Evolutionary conservation across 192 early-diverging fungal species (phyloP).

Genomic region (Coemansia asiatica): DNA sequence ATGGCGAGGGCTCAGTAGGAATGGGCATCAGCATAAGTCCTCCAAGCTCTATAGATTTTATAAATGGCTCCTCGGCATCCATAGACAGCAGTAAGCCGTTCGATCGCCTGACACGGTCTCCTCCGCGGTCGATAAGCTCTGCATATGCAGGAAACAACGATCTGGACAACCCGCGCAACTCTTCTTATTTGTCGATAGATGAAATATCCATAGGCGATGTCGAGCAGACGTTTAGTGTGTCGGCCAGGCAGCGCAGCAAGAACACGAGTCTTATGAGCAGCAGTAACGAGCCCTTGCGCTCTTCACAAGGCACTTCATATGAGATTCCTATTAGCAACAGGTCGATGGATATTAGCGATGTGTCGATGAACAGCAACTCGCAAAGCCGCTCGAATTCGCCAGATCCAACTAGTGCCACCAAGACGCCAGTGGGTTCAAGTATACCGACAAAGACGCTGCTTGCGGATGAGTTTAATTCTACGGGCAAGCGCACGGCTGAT

Average conservation of each 20-base stretch:
- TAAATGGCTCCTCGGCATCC: slow-evolving; percentile 17
- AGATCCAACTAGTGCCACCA: slow-evolving; percentile 8
- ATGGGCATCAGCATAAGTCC: slow-evolving; percentile 17
- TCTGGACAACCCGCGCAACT: slow-evolving; percentile 18
- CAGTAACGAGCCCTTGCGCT: background rate
- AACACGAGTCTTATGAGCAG: slow-evolving; percentile 4
- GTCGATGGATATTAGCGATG: slow-evolving; percentile 46
- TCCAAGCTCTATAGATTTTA: slow-evolving; percentile 25
- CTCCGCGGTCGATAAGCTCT: slow-evolving; percentile 17
- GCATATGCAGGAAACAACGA: slow-evolving; percentile 16
- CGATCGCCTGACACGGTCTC: slow-evolving; percentile 16
- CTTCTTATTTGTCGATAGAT: slow-evolving; percentile 29
- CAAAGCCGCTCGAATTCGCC: slow-evolving; percentile 40
- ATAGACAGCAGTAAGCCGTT: slow-evolving; percentile 11
- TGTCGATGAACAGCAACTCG: slow-evolving; percentile 47
- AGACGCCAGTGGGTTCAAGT: slow-evolving; percentile 1
- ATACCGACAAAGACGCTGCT: background rate
- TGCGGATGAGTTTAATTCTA: slow-evolving; percentile 5
- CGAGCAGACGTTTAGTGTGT: slow-evolving; percentile 33
- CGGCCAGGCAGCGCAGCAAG: slow-evolving; percentile 13
- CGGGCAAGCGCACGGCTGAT: slow-evolving; percentile 9
- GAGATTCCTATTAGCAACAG: slow-evolving; percentile 10
- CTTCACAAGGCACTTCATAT: background rate
- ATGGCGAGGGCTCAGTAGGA: slow-evolving; percentile 9
- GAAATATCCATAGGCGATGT: slow-evolving; percentile 19